phyloP scores from a whole-genome alignment of 331 rosid genomes.

The Pyrus hybrid region DNA sequence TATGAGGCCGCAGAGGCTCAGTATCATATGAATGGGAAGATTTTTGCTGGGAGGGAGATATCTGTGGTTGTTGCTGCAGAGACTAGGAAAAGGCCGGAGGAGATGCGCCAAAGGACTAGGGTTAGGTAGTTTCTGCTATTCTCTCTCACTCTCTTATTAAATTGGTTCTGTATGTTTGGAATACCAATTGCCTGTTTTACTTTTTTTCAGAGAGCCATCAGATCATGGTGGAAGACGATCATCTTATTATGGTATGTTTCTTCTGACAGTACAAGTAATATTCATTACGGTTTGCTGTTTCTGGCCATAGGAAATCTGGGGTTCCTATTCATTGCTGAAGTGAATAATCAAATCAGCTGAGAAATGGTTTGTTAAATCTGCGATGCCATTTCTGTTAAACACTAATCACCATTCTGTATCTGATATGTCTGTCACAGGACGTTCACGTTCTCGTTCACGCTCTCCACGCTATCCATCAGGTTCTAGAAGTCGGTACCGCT shows the following conservation, averaged over 20 bases:
- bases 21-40: conserved; percentile 90
- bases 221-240: conserved; percentile 69
- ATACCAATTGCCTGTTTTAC: conserved; percentile 3
- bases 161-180: background rate
- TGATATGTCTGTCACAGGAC: conserved; percentile 43
- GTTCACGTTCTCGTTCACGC: conserved; percentile 83
- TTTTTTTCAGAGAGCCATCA: conserved; percentile 50
- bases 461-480: conserved; percentile 70
- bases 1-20: conserved; percentile 97
- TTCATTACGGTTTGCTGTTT: background rate
- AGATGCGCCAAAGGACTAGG: conserved; percentile 83
- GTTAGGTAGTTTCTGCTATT: conserved; percentile 32
- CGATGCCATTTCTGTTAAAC: background rate
- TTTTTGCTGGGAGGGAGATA: conserved; percentile 98
- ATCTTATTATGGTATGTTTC: conserved; percentile 60
- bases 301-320: background rate
- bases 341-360: background rate
- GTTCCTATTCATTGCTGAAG: background rate
- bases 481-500: conserved; percentile 72
- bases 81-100: conserved; percentile 95
- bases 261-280: background rate
- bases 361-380: background rate
- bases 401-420: background rate
- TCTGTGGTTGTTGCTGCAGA: conserved; percentile 93
- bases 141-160: background rate